These are phyloP conservation scores for Podospora pseudocomata DNA, from an alignment of 495 filamentous ascomycete species.

Conservation along the genomic window DNA sequence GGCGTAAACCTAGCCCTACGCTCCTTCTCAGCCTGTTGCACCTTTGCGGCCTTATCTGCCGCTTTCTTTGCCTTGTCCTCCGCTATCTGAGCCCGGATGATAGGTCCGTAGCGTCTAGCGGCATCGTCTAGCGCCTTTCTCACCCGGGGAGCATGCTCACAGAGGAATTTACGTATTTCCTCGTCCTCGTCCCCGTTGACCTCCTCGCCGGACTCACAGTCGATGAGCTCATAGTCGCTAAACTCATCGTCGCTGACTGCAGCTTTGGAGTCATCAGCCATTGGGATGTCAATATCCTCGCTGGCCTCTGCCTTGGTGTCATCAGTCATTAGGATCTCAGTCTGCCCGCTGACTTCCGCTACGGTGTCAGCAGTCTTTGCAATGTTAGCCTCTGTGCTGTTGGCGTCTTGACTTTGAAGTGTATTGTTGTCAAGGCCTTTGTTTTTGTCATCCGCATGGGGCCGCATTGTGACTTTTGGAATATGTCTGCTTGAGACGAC, in stretches of 20 bases:
- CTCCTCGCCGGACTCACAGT: neutral
- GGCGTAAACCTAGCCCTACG: neutral
- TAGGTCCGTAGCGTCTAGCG: neutral
- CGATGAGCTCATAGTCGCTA: neutral
- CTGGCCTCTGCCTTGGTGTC: neutral
- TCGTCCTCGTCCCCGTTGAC: neutral
- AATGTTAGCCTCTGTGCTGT: no score
- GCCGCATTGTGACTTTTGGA: no score
- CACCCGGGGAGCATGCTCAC: neutral
- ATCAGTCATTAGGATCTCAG: neutral
- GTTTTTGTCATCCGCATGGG: no score
- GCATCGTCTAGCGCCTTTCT: neutral
- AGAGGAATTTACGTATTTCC: neutral
- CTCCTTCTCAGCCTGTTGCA: neutral
- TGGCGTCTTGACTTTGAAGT: no score
- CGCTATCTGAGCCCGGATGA: neutral
- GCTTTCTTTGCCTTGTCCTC: neutral
- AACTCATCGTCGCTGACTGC: neutral
- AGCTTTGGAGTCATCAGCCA: neutral
- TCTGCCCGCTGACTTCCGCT: neutral
- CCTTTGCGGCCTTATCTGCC: neutral
- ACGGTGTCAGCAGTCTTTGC: neutral
- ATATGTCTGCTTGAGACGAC: no score
- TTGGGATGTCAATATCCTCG: neutral
- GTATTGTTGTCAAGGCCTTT: no score